Base-by-base conservation (phyloP, 441 rosid species). In the Cnidoscolus chayamansa region DNA sequence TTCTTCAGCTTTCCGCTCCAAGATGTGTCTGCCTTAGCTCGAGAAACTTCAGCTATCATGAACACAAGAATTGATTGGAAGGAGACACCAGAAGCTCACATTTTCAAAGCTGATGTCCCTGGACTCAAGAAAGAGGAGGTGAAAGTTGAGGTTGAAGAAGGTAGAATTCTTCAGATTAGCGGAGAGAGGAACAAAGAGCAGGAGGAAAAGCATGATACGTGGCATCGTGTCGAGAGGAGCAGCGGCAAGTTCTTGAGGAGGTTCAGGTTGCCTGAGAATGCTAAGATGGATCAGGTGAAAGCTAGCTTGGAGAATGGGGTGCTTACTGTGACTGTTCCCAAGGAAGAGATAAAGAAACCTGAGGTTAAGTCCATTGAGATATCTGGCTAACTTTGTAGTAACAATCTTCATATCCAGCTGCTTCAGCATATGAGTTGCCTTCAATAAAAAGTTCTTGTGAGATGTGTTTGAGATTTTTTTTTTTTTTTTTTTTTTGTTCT, bases 111-210 rank as follows among this genome's bases (percentile, higher is more conserved):
- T 0, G 89, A 82, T 70, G 75, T 84, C 7, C 87, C 85, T 0
- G 85, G 84, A 63, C 65, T 82, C 31, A 81, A 76, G 83, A 86
- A 81, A 45, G 84, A 84, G 53, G 86, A 82, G 50, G 82, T 82
- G 55, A 86, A 84, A 53, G 85, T 84, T 1, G 84, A 83, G 76
- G 68, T 84, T 13, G 83, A 84, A 25, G 25, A 25, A 25, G 88
- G 78, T 48, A 74, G 81, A 54, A 78, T 83, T n/a, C 84, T 85
- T 58, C 85, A 75, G 65, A 83, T 83, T 15, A 83, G 84, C 53
- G 88, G 90, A 7, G 88, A 83, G 80, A 77, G 87, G 80, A 83
- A 74, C n/a, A 60, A 80, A 3, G 86, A 84, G 72, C 75, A 83
- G 71, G 88, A 85, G 58, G 87, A 80, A 31, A 85, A 82, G 81